Evolutionary conservation across 2,329 filamentous ascomycete genomes (phyloP), one percentile per base, ranked within the genome.

Genomic region (Calycina marina): DNA sequence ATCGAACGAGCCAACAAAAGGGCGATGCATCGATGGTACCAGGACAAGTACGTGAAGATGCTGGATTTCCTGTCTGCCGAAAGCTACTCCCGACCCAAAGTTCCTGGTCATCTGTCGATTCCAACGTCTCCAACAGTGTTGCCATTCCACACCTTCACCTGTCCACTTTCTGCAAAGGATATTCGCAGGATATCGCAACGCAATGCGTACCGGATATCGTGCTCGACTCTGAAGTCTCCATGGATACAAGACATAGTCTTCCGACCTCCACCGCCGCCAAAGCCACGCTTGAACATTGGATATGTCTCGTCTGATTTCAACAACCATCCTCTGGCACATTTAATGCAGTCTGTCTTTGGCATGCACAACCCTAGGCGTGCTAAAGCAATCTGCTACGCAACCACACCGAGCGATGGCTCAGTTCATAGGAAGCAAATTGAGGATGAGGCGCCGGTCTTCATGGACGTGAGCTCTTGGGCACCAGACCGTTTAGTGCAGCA

Each of bases 221-320:
- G 79, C 42, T 90, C 85, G 3, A 93, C 90, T 0, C 59, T 98
- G 11, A 75, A 78, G 36, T 74, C 85, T 2, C 72, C 85, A 4
- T 98, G 90, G 90, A 68, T 98, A 29, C 78, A 88, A 5, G 52
- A 59, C 28, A 75, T 74, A 0, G 81, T 96, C 0, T 93, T 82
- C 47, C 71, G 72, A n/a, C 90, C 90, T 2, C 90, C 90, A 0
- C 56, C 71, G 2, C 86, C 90, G 2, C 90, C 90, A 2, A 67
- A 63, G 26, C 85, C 86, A 1, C 72, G 78, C 42, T 65, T 98
- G n/a, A 88, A 84, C 44, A 74, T 98, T 38, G 90, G 90, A 28
- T 98, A 98, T 54, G 76, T 98, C 22, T 96, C 90, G 3, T 96
- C 90, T 0, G 90, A 98, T 56, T 98, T 98, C 58, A 98, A 98